These are phyloP conservation scores for Xylaria cubensis DNA, from an alignment of 495 filamentous ascomycete species.

Conservation along the genomic window DNA sequence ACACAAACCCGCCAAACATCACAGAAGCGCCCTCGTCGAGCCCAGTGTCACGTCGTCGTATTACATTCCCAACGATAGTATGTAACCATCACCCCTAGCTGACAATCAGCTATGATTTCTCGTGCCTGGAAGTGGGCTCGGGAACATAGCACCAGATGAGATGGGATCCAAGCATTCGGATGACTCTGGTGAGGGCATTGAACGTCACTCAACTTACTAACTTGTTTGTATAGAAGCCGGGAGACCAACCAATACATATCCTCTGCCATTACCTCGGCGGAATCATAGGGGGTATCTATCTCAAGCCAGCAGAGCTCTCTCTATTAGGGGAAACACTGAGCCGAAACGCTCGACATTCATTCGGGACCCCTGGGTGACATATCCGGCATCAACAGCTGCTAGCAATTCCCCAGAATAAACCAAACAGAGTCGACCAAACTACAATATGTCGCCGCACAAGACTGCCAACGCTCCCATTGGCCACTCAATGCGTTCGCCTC, in stretches of 20 bases:
- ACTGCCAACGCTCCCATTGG: not conserved
- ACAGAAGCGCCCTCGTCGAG: not conserved
- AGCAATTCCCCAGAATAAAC: not conserved
- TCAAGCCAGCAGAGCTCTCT: not conserved
- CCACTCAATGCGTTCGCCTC: slow-evolving; percentile 16
- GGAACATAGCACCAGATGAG: not conserved
- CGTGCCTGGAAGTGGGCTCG: not conserved
- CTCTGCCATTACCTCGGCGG: not conserved
- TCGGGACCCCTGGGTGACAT: not conserved
- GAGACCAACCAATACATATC: not conserved
- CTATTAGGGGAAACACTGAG: not conserved
- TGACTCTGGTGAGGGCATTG: not conserved
- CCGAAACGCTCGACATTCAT: not conserved
- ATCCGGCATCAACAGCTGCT: not conserved
- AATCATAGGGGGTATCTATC: not conserved
- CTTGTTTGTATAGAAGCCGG: not conserved
- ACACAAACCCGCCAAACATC: not conserved
- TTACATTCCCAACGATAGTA: not conserved
- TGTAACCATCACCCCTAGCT: not conserved
- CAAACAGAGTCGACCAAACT: too few species aligned
- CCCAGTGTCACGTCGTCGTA: not conserved
- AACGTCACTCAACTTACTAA: not conserved
- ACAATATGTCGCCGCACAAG: slow-evolving; percentile 28
- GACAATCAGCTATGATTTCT: not conserved
- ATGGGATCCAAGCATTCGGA: not conserved